Conservation (phyloP, 2,329 filamentous ascomycete species). For the Alternaria arbusti region DNA sequence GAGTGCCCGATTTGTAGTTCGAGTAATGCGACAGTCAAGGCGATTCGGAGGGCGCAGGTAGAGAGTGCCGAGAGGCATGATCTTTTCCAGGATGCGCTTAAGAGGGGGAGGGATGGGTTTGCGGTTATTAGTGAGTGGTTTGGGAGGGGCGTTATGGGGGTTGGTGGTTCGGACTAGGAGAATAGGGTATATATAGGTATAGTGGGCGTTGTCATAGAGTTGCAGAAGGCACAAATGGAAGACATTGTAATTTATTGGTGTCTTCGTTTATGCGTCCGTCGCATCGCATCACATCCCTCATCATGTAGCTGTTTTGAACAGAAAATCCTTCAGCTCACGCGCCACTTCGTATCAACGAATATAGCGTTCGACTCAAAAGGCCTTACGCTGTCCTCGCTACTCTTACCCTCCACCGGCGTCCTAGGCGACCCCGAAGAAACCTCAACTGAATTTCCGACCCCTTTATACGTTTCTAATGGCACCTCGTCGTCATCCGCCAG, state of each 20-base stretch:
- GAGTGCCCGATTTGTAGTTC: conserved; percentile 88
- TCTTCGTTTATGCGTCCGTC: background rate
- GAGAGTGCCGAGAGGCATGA: conserved; percentile 89
- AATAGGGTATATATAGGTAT: background rate
- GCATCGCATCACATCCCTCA: background rate
- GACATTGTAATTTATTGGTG: background rate
- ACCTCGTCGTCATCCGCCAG: background rate
- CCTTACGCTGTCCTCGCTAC: background rate
- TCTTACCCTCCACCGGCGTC: background rate
- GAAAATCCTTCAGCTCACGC: background rate
- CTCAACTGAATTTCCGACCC: background rate
- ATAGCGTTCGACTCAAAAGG: background rate
- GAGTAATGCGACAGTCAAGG: conserved; percentile 85
- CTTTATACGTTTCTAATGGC: background rate
- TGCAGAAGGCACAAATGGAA: background rate
- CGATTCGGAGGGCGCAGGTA: conserved; percentile 83
- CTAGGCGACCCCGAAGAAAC: background rate
- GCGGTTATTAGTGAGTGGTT: conserved; percentile 95
- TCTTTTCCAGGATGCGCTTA: conserved; percentile 81
- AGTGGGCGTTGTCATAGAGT: background rate
- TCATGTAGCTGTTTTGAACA: background rate
- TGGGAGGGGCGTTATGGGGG: conserved; percentile 86
- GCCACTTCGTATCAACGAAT: background rate
- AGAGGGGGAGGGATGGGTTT: conserved; percentile 80
- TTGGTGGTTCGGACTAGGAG: conserved; percentile 36